A percentile compares a stretch with the other conserved stretches of the same genome.
Conservation (phyloP, 495 filamentous ascomycete genomes). For the Aspergillus affinis region DNA sequence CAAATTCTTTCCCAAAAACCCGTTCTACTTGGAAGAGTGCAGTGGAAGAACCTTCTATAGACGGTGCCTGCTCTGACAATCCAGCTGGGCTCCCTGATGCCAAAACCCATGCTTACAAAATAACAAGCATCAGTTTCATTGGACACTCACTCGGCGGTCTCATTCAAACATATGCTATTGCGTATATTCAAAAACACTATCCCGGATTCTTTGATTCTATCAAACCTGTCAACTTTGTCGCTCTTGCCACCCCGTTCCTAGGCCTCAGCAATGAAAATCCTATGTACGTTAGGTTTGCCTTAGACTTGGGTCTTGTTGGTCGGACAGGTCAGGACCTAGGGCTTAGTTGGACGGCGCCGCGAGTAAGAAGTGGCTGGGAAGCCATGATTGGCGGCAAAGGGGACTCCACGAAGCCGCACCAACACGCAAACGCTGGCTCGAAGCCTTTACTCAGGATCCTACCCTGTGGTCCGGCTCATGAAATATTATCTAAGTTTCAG, state of each 20-base stretch:
- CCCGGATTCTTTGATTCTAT: slow-evolving; percentile 88
- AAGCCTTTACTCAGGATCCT: slow-evolving; percentile 91
- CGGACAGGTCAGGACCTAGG: slow-evolving; percentile 93
- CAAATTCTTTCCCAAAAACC: slow-evolving; percentile 34
- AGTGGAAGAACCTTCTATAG: slow-evolving; percentile 12
- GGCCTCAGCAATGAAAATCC: slow-evolving; percentile 97
- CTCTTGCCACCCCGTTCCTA: slow-evolving; percentile 86
- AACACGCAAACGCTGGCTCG: slow-evolving; percentile 67
- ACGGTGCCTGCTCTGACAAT: slow-evolving; percentile 7
- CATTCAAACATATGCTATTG: slow-evolving; percentile 92
- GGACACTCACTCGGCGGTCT: slow-evolving; percentile 91
- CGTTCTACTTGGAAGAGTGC: slow-evolving; percentile 32
- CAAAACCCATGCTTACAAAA: slow-evolving; percentile 68
- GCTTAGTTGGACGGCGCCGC: slow-evolving; percentile 89
- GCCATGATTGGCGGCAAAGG: slow-evolving; percentile 79
- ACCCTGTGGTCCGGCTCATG: slow-evolving; percentile 89
- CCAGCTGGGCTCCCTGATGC: slow-evolving; percentile 15
- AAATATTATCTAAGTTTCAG: slow-evolving; percentile 79
- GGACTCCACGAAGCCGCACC: slow-evolving; percentile 61
- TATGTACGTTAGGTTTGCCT: slow-evolving; percentile 91
- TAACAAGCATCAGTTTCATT: slow-evolving; percentile 95
- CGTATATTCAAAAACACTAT: slow-evolving; percentile 95
- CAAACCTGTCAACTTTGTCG: slow-evolving; percentile 87
- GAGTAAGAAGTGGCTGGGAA: slow-evolving; percentile 81
- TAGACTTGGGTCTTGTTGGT: slow-evolving; percentile 94